phyloP scores from a whole-genome alignment of 2,329 filamentous ascomycete species.

The Stenocarpella maydis region DNA sequence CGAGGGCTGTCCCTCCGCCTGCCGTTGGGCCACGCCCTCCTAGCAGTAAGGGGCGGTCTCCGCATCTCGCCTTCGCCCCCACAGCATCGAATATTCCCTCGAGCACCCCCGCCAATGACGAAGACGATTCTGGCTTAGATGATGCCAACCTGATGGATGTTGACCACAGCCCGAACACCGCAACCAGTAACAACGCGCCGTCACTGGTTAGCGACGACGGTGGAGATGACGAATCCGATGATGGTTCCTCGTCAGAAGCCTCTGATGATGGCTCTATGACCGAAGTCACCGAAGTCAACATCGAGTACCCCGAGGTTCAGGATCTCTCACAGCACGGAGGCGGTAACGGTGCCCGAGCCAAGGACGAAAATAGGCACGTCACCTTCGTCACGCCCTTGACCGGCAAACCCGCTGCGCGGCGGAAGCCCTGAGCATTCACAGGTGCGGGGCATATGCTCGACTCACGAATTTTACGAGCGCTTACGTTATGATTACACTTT shows the following conservation, averaged over 20 bases:
- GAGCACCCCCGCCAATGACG: constrained; percentile 32
- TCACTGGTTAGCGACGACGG: constrained; percentile 83
- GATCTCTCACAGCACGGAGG: constrained; percentile 52
- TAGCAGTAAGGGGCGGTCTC: constrained; percentile 64
- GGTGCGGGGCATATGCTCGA: constrained; percentile 7
- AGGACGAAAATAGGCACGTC: constrained; percentile 64
- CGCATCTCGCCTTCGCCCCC: constrained; percentile 49
- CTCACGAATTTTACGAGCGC: constrained; percentile 27
- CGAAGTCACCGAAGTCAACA: constrained; percentile 68
- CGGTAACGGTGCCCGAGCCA: constrained; percentile 50
- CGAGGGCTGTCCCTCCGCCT: constrained; percentile 63
- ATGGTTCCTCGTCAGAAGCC: constrained; percentile 67
- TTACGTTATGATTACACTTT: constrained; percentile 29
- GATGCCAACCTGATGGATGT: constrained; percentile 58
- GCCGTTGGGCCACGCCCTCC: constrained; percentile 55
- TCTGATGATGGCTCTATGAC: constrained; percentile 65
- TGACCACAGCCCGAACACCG: constrained; percentile 73
- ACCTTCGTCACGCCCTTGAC: constrained; percentile 62
- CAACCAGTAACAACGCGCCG: constrained; percentile 78
- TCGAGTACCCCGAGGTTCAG: constrained; percentile 60
- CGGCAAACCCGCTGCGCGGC: constrained; percentile 38
- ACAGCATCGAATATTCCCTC: constrained; percentile 17
- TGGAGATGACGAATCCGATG: constrained; percentile 78
- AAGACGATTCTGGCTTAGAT: constrained; percentile 49
- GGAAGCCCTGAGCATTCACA: constrained; percentile 26